Conservation (phyloP, 768 basidiomycete genomes). For the Psilocybe cubensis region DNA sequence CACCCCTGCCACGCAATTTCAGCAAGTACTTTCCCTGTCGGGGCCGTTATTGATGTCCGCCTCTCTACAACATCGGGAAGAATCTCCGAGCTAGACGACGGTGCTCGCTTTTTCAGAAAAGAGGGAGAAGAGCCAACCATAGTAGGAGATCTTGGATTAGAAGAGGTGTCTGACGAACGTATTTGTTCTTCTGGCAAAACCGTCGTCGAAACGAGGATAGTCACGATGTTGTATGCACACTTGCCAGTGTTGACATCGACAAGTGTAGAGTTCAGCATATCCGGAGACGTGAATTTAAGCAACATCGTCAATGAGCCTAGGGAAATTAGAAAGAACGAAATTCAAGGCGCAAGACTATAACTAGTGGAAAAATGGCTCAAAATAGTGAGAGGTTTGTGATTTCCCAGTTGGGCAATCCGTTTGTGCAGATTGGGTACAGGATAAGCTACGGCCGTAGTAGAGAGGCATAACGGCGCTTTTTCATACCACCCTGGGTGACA, state of each 20-base stretch:
- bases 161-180: conserved; percentile 11
- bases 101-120: conserved; percentile 18
- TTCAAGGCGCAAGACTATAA: not conserved
- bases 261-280: conserved; percentile 61
- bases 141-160: conserved; percentile 2
- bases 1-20: conserved; percentile 58
- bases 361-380: conserved; percentile 24
- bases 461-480: not conserved
- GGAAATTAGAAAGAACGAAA: not conserved
- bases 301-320: conserved; percentile 57
- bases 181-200: not conserved
- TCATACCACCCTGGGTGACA: not conserved
- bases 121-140: conserved; percentile 13
- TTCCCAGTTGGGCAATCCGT: conserved; percentile 50
- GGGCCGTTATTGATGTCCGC: conserved; percentile 47
- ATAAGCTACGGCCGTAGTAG: not conserved
- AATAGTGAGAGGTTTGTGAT: conserved; percentile 42
- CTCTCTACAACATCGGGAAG: conserved; percentile 27
- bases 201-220: conserved; percentile 31
- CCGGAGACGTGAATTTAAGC: conserved; percentile 59
- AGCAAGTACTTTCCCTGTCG: conserved; percentile 43
- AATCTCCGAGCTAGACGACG: conserved; percentile 18
- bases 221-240: conserved; percentile 52
- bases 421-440: conserved; percentile 32
- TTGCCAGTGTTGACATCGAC: conserved; percentile 55